phyloP scores from a whole-genome alignment of 441 rosid genomes.

The Populus hybrid region DNA sequence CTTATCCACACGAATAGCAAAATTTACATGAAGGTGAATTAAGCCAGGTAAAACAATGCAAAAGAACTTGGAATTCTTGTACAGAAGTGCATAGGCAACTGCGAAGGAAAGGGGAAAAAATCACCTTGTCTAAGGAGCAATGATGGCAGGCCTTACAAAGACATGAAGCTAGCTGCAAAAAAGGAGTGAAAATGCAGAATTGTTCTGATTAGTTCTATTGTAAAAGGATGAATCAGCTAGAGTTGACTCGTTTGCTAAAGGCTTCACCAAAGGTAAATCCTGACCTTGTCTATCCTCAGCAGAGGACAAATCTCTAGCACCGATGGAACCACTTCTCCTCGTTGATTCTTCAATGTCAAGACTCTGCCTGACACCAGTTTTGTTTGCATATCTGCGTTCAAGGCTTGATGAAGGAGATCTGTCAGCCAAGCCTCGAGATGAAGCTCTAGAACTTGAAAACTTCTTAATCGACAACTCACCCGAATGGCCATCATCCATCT shows the following conservation, averaged over 20 bases:
- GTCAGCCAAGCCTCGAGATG: slow-evolving; percentile 60
- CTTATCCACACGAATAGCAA: no score
- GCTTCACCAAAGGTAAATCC: slow-evolving; percentile 54
- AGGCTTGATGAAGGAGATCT: slow-evolving; percentile 82
- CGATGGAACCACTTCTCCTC: slow-evolving; percentile 46
- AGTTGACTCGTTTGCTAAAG: slow-evolving; percentile 50
- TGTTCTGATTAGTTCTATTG: slow-evolving; percentile 52
- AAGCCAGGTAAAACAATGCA: no score
- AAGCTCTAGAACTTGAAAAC: slow-evolving; percentile 73
- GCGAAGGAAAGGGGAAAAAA: no score
- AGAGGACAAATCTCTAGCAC: slow-evolving; percentile 51
- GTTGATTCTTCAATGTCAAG: slow-evolving; percentile 75
- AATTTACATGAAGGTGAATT: no score
- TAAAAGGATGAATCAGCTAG: slow-evolving; percentile 58
- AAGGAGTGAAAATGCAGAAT: slow-evolving; percentile 28
- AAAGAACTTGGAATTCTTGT: no score
- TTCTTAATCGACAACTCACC: slow-evolving; percentile 66
- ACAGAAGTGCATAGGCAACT: no score
- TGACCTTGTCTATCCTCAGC: slow-evolving; percentile 51
- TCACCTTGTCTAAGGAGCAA: no score
- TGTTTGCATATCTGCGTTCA: slow-evolving; percentile 67
- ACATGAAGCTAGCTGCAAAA: no score
- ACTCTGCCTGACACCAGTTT: slow-evolving; percentile 56
- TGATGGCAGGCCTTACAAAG: no score
- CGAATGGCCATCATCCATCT: slow-evolving; percentile 4